These are phyloP conservation scores for Mycena vulgaris DNA, from an alignment of 768 basidiomycete genomes.

Conservation along the genomic window DNA sequence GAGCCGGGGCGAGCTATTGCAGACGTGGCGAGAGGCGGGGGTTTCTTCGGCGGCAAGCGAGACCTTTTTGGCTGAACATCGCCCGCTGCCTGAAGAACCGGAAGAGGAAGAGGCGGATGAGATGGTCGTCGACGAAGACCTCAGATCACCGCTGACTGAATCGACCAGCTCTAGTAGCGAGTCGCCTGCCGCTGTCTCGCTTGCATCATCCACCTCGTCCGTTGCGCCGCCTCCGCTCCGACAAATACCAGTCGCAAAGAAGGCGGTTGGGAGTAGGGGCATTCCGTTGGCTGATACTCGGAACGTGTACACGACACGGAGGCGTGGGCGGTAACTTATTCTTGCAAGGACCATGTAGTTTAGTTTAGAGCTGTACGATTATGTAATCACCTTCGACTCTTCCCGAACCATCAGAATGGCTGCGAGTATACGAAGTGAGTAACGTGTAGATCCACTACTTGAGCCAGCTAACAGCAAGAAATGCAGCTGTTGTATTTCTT, in stretches of 20 bases:
- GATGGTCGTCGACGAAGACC: conserved; percentile 35
- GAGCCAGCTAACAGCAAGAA: conserved; percentile 2
- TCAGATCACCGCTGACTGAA: conserved; percentile 32
- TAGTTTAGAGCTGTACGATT: background rate
- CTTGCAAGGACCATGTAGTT: background rate
- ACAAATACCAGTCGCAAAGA: conserved; percentile 37
- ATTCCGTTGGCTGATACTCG: conserved; percentile 59
- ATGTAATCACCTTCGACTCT: conserved; percentile 1
- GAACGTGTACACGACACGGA: conserved; percentile 57
- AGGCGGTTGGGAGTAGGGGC: conserved; percentile 31
- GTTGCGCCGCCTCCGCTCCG: conserved; percentile 43
- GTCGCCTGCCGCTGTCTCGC: conserved; percentile 47
- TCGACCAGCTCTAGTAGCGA: conserved; percentile 24
- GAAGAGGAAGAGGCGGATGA: conserved; percentile 38
- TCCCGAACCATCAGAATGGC: conserved; percentile 58
- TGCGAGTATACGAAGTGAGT: conserved; percentile 80
- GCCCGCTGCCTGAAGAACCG: conserved; percentile 50
- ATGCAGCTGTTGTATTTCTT: conserved; percentile 91
- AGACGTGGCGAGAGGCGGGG: conserved; percentile 61
- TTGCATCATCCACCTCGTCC: conserved; percentile 58
- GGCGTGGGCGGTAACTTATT: conserved; percentile 34
- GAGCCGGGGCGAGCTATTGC: conserved; percentile 72
- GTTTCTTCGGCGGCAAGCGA: conserved; percentile 48
- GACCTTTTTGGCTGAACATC: conserved; percentile 57
- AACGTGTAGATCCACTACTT: background rate